Conservation (phyloP, 192 early-diverging fungal species). For the Physocladia obscura region DNA sequence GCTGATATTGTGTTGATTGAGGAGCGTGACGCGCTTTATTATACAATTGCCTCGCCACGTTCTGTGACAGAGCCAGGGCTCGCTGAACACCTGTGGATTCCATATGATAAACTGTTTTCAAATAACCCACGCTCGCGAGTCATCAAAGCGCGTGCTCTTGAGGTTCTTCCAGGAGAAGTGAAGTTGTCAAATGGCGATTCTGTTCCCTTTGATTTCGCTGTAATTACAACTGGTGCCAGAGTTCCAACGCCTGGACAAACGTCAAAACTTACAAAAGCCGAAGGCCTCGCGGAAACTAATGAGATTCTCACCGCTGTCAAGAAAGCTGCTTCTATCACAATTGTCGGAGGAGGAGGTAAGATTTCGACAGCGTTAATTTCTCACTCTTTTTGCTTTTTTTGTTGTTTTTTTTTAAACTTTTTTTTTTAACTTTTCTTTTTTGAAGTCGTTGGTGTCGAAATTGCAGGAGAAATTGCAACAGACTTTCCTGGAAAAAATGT, state of each 20-base stretch:
- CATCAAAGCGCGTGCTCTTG: slow-evolving; percentile 47
- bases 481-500: slow-evolving; percentile 61
- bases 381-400: too few relatives aligned
- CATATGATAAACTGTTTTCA: slow-evolving; percentile 40
- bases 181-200: slow-evolving; percentile 48
- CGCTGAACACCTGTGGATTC: slow-evolving; percentile 36
- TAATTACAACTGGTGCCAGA: slow-evolving; percentile 62
- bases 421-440: too few relatives aligned
- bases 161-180: slow-evolving; percentile 42
- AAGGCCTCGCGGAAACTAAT: slow-evolving; percentile 34
- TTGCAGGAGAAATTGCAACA: slow-evolving; percentile 73
- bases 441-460: slow-evolving; percentile 68
- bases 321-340: slow-evolving; percentile 48
- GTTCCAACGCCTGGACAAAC: slow-evolving; percentile 55
- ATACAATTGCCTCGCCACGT: slow-evolving; percentile 24
- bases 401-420: too few relatives aligned
- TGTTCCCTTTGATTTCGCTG: slow-evolving; percentile 64
- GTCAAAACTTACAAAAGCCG: slow-evolving; percentile 20
- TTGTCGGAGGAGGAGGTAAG: slow-evolving; percentile 67
- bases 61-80: slow-evolving; percentile 29
- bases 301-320: slow-evolving; percentile 44
- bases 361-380: slow-evolving; percentile 28
- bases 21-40: background rate
- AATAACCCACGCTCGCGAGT: slow-evolving; percentile 31
- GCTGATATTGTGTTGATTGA: slow-evolving; percentile 26